phyloP scores from a whole-genome alignment of 2,329 filamentous ascomycete species.

The Monosporascus sp. region DNA sequence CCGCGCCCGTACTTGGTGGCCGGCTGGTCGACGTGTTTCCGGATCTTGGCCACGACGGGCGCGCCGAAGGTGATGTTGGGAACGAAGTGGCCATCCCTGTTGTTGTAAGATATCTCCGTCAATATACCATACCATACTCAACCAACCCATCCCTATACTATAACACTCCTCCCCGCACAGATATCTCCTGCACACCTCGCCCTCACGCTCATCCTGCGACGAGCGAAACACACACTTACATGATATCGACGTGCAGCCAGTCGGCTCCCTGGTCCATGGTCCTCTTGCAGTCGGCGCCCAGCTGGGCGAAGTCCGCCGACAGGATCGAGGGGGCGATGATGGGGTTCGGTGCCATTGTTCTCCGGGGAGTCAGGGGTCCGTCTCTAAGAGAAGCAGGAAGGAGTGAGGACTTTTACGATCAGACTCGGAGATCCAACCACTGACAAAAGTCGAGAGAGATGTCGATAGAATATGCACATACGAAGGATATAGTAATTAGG shows the following conservation, averaged over 20 bases:
- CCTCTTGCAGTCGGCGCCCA: conserved; percentile 79
- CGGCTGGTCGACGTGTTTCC: conserved; percentile 75
- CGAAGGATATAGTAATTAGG: no score
- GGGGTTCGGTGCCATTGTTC: conserved; percentile 74
- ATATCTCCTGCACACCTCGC: no score
- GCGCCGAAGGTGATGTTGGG: conserved; percentile 97
- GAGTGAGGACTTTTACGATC: not conserved
- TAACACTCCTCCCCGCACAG: no score
- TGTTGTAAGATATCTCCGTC: not conserved
- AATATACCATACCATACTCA: not conserved
- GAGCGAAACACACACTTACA: conserved; percentile 36
- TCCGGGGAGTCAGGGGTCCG: not conserved
- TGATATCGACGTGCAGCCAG: conserved; percentile 94
- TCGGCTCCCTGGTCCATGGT: conserved; percentile 86
- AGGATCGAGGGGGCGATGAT: conserved; percentile 99
- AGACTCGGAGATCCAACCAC: no score
- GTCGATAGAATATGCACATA: no score
- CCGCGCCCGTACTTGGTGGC: conserved; percentile 67
- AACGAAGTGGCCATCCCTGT: conserved; percentile 96
- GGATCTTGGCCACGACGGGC: conserved; percentile 91
- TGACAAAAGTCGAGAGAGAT: no score
- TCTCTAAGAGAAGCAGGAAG: not conserved
- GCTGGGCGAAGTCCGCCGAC: conserved; percentile 86
- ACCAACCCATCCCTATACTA: no score
- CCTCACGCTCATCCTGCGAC: no score